A percentile compares a stretch with the other conserved stretches of the same genome.
Conservation (phyloP, 495 filamentous ascomycete species). For the Neurospora sp. region DNA sequence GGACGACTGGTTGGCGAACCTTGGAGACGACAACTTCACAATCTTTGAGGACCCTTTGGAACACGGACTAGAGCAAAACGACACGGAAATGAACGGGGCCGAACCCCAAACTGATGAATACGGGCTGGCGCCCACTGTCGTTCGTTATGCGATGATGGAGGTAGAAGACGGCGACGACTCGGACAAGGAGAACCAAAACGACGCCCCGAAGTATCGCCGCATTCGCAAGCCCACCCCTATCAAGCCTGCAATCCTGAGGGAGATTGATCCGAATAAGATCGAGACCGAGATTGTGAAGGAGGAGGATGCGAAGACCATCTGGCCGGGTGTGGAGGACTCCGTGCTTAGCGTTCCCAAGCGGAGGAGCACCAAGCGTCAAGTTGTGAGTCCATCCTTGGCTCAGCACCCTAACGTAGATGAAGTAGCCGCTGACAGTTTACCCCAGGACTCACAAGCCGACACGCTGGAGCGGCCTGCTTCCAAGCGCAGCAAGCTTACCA, state of each 20-base stretch:
- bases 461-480: neutral
- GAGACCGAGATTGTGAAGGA: neutral
- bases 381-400: neutral
- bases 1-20: neutral
- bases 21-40: neutral
- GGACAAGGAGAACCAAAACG: neutral
- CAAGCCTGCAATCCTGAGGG: neutral
- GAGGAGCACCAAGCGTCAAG: neutral
- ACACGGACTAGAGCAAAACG: neutral
- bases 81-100: neutral
- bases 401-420: neutral
- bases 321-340: neutral
- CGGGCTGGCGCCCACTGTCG: neutral
- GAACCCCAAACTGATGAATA: neutral
- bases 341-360: neutral
- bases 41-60: neutral
- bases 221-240: neutral
- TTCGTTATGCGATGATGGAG: neutral
- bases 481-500: constrained; percentile 7
- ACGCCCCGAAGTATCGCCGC: neutral
- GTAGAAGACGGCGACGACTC: neutral
- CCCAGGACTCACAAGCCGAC: neutral
- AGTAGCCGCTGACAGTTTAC: neutral
- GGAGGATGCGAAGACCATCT: neutral
- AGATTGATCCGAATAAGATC: neutral